phyloP scores from a whole-genome alignment of 805 yeast species.

The Cyberlindnera bimundalis region DNA sequence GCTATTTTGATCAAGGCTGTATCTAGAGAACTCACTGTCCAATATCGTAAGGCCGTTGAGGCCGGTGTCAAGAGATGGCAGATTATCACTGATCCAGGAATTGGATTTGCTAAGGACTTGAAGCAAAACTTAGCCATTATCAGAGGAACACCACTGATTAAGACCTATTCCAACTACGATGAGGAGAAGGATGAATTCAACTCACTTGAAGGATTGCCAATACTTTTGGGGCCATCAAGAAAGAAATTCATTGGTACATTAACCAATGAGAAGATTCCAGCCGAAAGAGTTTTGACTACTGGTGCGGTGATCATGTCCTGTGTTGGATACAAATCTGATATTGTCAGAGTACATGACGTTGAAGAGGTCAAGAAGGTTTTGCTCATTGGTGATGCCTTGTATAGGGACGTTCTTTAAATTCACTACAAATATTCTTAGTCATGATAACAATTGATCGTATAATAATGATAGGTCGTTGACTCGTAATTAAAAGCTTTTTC shows the following conservation, averaged over 20 bases:
- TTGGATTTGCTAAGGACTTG: conserved; percentile 91
- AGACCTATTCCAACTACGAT: conserved; percentile 43
- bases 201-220: conserved; percentile 43
- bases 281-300: conserved; percentile 71
- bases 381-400: conserved; percentile 70
- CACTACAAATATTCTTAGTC: neutral
- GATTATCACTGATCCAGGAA: conserved; percentile 87
- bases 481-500: neutral
- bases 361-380: conserved; percentile 51
- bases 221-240: conserved; percentile 84
- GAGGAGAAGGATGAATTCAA: conserved; percentile 21
- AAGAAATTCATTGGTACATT: conserved; percentile 81
- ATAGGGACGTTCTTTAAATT: conserved; percentile 33
- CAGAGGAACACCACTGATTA: conserved; percentile 43
- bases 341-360: conserved; percentile 88
- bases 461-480: conserved; percentile 3
- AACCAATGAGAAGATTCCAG: conserved; percentile 53
- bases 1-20: conserved; percentile 49
- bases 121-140: conserved; percentile 67
- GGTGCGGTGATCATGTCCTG: conserved; percentile 72
- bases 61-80: conserved; percentile 86
- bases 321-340: conserved; percentile 68
- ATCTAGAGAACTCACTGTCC: conserved; percentile 58
- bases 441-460: conserved; percentile 4
- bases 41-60: conserved; percentile 51